Percentiles rank a stretch among this genome's conserved stretches.
phyloP scores from a whole-genome alignment of 1,139 yeast genomes.

The Scheffersomyces illinoinensis region DNA sequence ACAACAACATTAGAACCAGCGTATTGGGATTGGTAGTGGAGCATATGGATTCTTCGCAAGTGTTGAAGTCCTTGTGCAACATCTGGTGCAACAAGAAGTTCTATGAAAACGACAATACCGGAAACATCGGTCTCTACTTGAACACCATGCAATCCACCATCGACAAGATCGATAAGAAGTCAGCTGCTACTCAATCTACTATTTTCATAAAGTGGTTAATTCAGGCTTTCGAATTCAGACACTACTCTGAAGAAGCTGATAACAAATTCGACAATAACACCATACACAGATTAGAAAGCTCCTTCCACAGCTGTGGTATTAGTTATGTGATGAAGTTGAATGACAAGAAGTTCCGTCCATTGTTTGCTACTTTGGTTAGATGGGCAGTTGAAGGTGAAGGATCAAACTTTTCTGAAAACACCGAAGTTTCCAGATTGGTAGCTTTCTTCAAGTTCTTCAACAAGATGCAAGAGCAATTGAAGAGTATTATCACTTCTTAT shows the following conservation, averaged over 20 bases:
- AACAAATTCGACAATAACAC: constrained; percentile 66
- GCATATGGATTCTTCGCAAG: constrained; percentile 65
- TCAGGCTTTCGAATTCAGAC: constrained; percentile 68
- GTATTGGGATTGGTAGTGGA: constrained; percentile 66
- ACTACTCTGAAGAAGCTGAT: constrained; percentile 37
- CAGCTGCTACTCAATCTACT: constrained; percentile 71
- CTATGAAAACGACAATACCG: constrained; percentile 41
- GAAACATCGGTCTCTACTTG: constrained; percentile 70
- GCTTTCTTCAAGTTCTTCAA: constrained; percentile 88
- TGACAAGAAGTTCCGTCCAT: constrained; percentile 90
- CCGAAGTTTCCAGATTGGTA: constrained; percentile 55
- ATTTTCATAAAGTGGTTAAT: constrained; percentile 70
- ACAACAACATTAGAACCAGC: constrained; percentile 60
- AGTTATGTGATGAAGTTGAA: constrained; percentile 84
- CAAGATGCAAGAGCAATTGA: constrained; percentile 78
- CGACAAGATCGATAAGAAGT: constrained; percentile 68
- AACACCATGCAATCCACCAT: constrained; percentile 65
- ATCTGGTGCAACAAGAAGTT: constrained; percentile 53
- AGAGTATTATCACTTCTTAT: constrained; percentile 85
- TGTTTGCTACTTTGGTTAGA: constrained; percentile 82
- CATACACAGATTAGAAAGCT: constrained; percentile 75
- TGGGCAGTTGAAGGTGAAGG: constrained; percentile 93
- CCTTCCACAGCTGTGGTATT: constrained; percentile 73
- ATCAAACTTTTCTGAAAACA: constrained; percentile 40
- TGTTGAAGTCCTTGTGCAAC: constrained; percentile 60